Evolutionary conservation across 306 rosid genomes (phyloP), one percentile per base, ranked within the genome.

Genomic region (Oxytropis ochrocephala): DNA sequence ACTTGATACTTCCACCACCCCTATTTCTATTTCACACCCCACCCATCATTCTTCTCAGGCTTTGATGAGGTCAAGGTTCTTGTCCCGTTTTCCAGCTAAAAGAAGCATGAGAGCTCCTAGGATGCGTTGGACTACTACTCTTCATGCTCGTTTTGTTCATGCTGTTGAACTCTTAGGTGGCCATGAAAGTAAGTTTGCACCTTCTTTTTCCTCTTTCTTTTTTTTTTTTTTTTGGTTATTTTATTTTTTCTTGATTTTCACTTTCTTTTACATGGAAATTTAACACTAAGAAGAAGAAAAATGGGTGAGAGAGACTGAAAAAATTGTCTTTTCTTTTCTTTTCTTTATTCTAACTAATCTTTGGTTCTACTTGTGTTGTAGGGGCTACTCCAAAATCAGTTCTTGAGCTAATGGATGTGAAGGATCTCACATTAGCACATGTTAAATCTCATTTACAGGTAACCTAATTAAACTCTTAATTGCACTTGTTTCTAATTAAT

Each of bases 371-470:
- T 50, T 14, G 6, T 51, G 36, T 44, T 69, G 33, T 8, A 94
- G 99, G 99, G 82, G 99, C 99, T 36, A 94, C 99, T 3, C 99
- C 99, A 4, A 94, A 94, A 78, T 94, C 99, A 73, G 99, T 94
- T 81, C 99, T 94, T 79, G 99, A 94, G 86, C 99, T 94, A 52
- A 94, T 94, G 99, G 99, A 94, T 94, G 99, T 87, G 39, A 94
- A 94, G 81, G 99, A 94, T 94, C 95, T 94, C 79, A 94, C 99
- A 58, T 85, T 94, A 64, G 99, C 99, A 27, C 99, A 94, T 90
- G 99, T 94, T 58, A 94, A 94, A 80, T 94, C 99, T 69, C 99
- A 94, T 81, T 86, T 94, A 64, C 99, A 94, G 97, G 99, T 94
- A 35, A n/a, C 42, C n/a, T n/a, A n/a, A n/a, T 71, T 59, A 29